Percentiles rank a stretch among this genome's conserved stretches.
Evolutionary conservation across 2,329 filamentous ascomycete genomes (phyloP).

Genomic region (Neoascochyta sp.): DNA sequence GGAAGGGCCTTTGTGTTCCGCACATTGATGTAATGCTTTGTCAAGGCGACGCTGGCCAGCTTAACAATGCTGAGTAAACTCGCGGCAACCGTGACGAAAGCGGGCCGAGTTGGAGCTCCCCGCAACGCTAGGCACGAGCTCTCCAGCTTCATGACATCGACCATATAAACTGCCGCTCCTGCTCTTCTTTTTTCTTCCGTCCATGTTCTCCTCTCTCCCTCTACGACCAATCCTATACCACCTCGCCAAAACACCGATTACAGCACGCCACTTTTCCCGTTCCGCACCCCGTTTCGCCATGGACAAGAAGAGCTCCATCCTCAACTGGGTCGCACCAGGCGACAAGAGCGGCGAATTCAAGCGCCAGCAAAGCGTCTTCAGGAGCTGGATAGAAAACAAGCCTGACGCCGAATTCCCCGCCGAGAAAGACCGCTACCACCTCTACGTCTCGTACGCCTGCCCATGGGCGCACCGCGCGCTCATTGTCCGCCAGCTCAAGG

Average conservation of each 20-base stretch:
- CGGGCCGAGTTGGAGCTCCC: constrained; percentile 6
- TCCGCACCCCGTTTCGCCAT: constrained; percentile 8
- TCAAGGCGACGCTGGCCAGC: constrained; percentile 15
- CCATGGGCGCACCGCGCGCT: constrained; percentile 89
- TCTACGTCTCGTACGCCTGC: constrained; percentile 92
- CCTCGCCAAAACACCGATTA: constrained; percentile 6
- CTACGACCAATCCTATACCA: constrained; percentile 12
- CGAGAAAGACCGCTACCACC: constrained; percentile 87
- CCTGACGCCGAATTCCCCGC: constrained; percentile 71
- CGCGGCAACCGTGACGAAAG: constrained; percentile 23
- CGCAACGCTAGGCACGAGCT: constrained; percentile 7
- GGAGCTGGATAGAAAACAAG: constrained; percentile 72
- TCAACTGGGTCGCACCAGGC: constrained; percentile 74
- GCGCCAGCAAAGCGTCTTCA: constrained; percentile 77
- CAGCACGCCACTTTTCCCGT: constrained; percentile 11
- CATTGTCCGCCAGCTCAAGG: constrained; percentile 86
- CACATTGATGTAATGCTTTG: constrained; percentile 2
- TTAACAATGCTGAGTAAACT: constrained; percentile 31
- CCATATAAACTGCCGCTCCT: constrained; percentile 9
- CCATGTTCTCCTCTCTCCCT: constrained; percentile 18
- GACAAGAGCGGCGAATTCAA: constrained; percentile 91
- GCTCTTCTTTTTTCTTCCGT: constrained; percentile 2
- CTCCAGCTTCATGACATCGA: constrained; percentile 17
- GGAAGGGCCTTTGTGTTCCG: no score
- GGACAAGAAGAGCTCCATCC: constrained; percentile 52